phyloP scores from a whole-genome alignment of 441 rosid species.

The Omphalea diandra region DNA sequence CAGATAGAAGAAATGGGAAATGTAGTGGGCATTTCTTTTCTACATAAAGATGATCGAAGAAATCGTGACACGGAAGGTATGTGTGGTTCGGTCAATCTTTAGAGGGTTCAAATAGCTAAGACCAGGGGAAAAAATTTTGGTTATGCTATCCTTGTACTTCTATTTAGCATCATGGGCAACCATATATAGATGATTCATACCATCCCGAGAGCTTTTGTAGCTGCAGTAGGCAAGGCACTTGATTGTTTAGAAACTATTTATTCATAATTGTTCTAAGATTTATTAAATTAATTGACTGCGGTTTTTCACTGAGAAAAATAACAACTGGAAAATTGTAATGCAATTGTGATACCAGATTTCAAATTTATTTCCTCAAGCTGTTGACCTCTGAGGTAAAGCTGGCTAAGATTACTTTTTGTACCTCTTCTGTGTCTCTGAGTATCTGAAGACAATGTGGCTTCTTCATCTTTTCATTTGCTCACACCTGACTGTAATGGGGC shows the following conservation, averaged over 20 bases:
- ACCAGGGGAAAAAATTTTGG: slow-evolving; percentile 31
- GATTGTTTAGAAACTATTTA: background rate
- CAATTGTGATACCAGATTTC: background rate
- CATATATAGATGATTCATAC: background rate
- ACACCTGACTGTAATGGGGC: slow-evolving; percentile 1
- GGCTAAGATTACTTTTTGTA: background rate
- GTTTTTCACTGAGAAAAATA: background rate
- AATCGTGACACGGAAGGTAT: slow-evolving; percentile 21
- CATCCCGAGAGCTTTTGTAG: background rate
- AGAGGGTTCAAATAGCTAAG: slow-evolving; percentile 19
- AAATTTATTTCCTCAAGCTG: background rate
- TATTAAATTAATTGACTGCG: background rate
- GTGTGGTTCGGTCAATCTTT: slow-evolving; percentile 13
- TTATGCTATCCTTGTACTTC: slow-evolving; percentile 7
- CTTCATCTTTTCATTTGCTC: background rate
- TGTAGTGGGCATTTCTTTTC: slow-evolving; percentile 18
- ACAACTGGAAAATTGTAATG: background rate
- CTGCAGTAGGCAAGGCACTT: background rate
- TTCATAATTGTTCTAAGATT: background rate
- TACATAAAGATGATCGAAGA: slow-evolving; percentile 22
- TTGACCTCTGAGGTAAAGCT: background rate
- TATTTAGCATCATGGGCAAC: background rate
- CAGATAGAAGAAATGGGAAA: slow-evolving; percentile 22
- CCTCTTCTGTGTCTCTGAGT: background rate
- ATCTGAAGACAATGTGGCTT: slow-evolving; percentile 5